These are phyloP conservation scores for Phellopilus nigrolimitatus DNA, from an alignment of 1,284 basidiomycete genomes.

Conservation along the genomic window DNA sequence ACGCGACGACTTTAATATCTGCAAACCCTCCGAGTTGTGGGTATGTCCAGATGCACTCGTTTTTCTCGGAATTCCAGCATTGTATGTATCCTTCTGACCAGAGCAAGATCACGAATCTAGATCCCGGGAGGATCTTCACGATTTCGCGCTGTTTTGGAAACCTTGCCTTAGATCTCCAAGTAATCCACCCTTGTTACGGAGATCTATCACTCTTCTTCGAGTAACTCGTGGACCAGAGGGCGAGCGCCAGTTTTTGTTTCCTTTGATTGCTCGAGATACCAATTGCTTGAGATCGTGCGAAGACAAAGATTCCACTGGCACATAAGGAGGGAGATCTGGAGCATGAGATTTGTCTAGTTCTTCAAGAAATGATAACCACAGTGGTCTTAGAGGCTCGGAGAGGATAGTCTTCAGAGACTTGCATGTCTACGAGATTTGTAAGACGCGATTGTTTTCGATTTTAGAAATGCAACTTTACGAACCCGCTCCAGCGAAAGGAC, in stretches of 20 bases:
- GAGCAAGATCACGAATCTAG: background rate
- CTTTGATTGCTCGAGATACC: background rate
- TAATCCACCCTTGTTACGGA: constrained; percentile 7
- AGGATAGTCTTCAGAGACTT: background rate
- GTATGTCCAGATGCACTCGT: constrained; percentile 10
- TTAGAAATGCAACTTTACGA: background rate
- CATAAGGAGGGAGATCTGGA: constrained; percentile 3
- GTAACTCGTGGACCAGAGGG: constrained; percentile 2
- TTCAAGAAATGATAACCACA: constrained; percentile 6
- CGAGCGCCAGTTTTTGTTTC: constrained; percentile 5
- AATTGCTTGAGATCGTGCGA: constrained; percentile 5
- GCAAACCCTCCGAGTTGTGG: constrained; percentile 11
- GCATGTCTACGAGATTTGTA: constrained; percentile 1
- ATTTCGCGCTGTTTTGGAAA: background rate
- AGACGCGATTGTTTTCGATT: background rate
- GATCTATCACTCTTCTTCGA: background rate
- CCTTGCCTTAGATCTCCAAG: background rate
- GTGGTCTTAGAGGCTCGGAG: constrained; percentile 1
- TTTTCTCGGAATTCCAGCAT: constrained; percentile 10
- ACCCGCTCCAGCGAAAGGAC: constrained; percentile 11
- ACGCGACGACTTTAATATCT: background rate
- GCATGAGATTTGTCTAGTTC: constrained; percentile 4
- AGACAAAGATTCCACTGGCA: constrained; percentile 1
- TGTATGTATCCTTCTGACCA: constrained; percentile 16
- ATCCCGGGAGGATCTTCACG: constrained; percentile 1